Percentiles rank a stretch among this genome's conserved stretches.
These are phyloP conservation scores for Starmerella stigmatis DNA, from an alignment of 805 yeast genomes.

Conservation along the genomic window DNA sequence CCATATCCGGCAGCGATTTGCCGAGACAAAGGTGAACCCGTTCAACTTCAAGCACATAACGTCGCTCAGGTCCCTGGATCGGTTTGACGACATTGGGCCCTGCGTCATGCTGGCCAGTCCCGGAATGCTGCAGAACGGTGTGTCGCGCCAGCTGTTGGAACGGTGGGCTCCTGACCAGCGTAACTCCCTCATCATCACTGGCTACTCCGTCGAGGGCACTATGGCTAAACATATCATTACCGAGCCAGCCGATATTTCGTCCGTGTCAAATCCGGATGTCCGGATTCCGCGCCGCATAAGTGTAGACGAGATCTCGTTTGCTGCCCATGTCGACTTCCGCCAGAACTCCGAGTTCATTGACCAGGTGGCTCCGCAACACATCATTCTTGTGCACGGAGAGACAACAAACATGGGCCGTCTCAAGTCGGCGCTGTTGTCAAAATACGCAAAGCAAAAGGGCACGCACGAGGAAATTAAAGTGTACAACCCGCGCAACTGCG, in stretches of 20 bases:
- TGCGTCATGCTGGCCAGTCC: constrained; percentile 95
- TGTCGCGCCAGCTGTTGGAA: constrained; percentile 80
- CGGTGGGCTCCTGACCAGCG: constrained; percentile 96
- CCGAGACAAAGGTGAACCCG: constrained; percentile 76
- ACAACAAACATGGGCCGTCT: constrained; percentile 97
- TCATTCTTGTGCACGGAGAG: constrained; percentile 94
- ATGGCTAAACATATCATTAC: constrained; percentile 83
- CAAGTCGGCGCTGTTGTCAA: constrained; percentile 82
- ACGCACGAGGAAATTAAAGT: constrained; percentile 86
- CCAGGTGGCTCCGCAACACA: constrained; percentile 68
- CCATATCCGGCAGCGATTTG: constrained; percentile 59
- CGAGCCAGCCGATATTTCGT: constrained; percentile 85
- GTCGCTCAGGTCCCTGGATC: constrained; percentile 66
- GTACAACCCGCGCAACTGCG: constrained; percentile 86
- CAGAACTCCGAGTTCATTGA: constrained; percentile 90
- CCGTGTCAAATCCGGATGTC: constrained; percentile 67
- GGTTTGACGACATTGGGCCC: constrained; percentile 87
- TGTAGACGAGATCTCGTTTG: constrained; percentile 91
- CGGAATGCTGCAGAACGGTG: constrained; percentile 96
- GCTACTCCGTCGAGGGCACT: constrained; percentile 97
- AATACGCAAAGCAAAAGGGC: constrained; percentile 68
- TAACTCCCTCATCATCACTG: constrained; percentile 79
- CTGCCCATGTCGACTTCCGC: constrained; percentile 97
- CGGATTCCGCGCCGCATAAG: constrained; percentile 76
- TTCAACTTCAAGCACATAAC: constrained; percentile 80